A percentile compares a stretch with the other conserved stretches of the same genome.
phyloP scores from a whole-genome alignment of 306 rosid genomes.

The Comarum palustre region DNA sequence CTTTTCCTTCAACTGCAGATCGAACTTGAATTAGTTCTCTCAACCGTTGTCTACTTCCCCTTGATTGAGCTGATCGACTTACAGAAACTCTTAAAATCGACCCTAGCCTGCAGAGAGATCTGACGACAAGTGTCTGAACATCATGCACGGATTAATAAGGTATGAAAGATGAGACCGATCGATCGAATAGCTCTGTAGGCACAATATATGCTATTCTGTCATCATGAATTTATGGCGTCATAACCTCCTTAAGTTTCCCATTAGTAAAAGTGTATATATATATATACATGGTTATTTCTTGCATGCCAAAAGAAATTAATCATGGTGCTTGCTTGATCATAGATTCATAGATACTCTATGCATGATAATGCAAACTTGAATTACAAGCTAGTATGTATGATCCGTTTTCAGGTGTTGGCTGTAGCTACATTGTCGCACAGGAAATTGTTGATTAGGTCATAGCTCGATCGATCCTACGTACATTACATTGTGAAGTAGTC shows the following conservation, averaged over 20 bases:
- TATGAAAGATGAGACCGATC: not conserved
- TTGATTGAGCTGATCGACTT: slow-evolving; percentile 15
- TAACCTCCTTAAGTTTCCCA: not conserved
- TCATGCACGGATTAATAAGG: not conserved
- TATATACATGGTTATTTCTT: too few species aligned
- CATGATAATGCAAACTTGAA: too few species aligned
- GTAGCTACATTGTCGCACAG: too few species aligned
- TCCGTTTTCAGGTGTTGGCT: too few species aligned
- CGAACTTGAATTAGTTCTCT: not conserved
- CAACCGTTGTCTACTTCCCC: not conserved
- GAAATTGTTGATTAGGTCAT: too few species aligned
- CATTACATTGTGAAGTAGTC: too few species aligned
- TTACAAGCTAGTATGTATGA: too few species aligned
- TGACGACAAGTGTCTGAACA: not conserved
- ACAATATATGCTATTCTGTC: not conserved
- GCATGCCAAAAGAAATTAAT: too few species aligned
- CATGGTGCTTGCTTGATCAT: too few species aligned
- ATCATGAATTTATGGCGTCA: not conserved
- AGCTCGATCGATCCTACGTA: too few species aligned
- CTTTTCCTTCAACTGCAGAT: slow-evolving; percentile 17
- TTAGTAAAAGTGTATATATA: not conserved
- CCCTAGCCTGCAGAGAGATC: not conserved
- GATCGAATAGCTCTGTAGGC: not conserved
- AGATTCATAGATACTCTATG: too few species aligned
- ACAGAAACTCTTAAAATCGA: not conserved